Base-by-base conservation (phyloP, 2,329 filamentous ascomycete species). In the Curvularia spicifera region DNA sequence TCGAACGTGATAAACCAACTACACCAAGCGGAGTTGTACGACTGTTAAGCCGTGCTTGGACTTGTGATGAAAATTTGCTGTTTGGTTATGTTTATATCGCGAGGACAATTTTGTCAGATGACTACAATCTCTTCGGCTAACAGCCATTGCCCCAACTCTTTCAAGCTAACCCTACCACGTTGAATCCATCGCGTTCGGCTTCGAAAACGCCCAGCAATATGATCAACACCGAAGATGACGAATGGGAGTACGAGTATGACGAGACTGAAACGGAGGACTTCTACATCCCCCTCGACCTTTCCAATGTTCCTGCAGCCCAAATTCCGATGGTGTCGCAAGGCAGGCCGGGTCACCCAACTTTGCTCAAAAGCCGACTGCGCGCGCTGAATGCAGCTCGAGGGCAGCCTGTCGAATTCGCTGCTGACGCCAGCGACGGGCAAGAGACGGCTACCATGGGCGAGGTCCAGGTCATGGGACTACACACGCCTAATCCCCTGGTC, bases 391-490 rank as follows among this genome's bases (percentile, higher is more conserved):
- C 65, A 10, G 61, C 63, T n/a, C 67, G 66, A 39, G 59, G 56
- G 22, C 66, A 69, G 31, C 54, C 60, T 37, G 56, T 29, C 20
- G 61, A 57, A 18, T 56, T 39, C 15, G 22, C 54, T 9, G 35
- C 22, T 31, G 57, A 67, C 9, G 53, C 43, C 44, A 46, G 56
- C 20, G 58, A 57, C 39, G 57, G 60, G 9, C 63, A 69, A 18
- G 45, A 57, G 5, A 47, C 59, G 57, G 51, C 59, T 33, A 57
- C 68, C 26, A 56, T 70, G 42, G 76, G 80, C 44, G 74, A 78
- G 46, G 85, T 97, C 5, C 92, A 97, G 71, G 88, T 97, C 50
- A 81, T 95, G n/a, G 92, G 91, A 28, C 82, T 97, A 3, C 90
- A 96, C 75, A 89, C 89, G 1, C 71, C 79, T 2, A 89, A 90